Evolutionary conservation across 2,329 filamentous ascomycete genomes (phyloP), one percentile per base, ranked within the genome.

Genomic region (Colletotrichum paranaense): DNA sequence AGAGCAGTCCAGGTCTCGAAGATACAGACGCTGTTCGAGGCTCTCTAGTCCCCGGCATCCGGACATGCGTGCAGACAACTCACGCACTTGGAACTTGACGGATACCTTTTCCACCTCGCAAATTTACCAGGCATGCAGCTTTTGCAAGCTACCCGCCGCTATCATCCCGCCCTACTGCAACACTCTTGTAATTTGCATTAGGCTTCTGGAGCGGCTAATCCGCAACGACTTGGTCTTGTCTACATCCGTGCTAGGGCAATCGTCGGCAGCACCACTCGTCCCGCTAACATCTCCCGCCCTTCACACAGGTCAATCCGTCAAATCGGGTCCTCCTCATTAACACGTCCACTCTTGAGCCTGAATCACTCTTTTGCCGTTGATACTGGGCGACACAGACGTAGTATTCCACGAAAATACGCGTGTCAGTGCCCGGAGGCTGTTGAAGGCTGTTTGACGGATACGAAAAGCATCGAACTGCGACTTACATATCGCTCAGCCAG

Each of bases 131-230:
- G 19, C 52, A 56, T 57, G 24, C 63, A 58, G 19, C 52, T 58
- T 52, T 35, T 56, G 30, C 46, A 70, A 22, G 30, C 46, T 57
- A 56, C 26, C 63, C n/a, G 68, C 68, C 68, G 55, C 55, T 46
- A 67, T 67, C 55, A 46, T 67, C 53, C 32, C 55, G 56, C 68
- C 64, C 57, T 70, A 70, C 68, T 67, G 68, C 69, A 62, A 68
- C 57, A 64, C 26, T 32, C 53, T 59, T 73, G 55, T 56, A 56
- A 58, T 58, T 59, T 32, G 19, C 30, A 62, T 67, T 72, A 73
- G 67, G 62, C 71, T 71, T 63, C 68, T 73, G 67, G 70, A 62
- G 70, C 71, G 67, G 56, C 71, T 73, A 57, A 66, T 70, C 67
- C 71, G 60, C 56, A 57, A 66, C 67, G 24, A 62, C 67, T 24